Evolutionary conservation across 805 yeast genomes (phyloP).

Genomic region (Yarrowia phangngaensis): DNA sequence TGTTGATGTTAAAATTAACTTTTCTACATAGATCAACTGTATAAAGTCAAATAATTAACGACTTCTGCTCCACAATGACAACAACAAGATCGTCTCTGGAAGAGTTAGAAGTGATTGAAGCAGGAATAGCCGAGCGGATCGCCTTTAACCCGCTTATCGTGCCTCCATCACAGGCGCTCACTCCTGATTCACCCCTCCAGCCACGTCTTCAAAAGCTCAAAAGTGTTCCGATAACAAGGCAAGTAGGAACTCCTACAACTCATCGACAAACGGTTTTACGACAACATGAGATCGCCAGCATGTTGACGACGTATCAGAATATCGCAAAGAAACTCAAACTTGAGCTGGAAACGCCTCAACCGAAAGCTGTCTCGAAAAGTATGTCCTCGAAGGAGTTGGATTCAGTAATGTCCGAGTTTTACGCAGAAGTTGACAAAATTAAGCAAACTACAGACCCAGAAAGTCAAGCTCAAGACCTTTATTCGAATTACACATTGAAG

Average conservation of each 20-base stretch:
- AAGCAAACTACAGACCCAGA: conserved; percentile 37
- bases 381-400: conserved; percentile 19
- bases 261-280: conserved; percentile 55
- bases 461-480: conserved; percentile 36
- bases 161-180: conserved; percentile 35
- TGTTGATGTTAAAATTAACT: too few relatives aligned
- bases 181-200: conserved; percentile 35
- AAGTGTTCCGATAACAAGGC: conserved; percentile 29
- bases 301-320: conserved; percentile 48
- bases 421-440: conserved; percentile 29
- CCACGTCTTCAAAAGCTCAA: conserved; percentile 22
- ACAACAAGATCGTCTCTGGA: conserved; percentile 30
- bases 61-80: too few relatives aligned
- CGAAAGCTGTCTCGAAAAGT: neutral
- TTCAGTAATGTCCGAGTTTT: conserved; percentile 24
- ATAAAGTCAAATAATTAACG: too few relatives aligned
- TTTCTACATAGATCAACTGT: too few relatives aligned
- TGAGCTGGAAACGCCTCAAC: conserved; percentile 23
- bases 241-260: conserved; percentile 42
- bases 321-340: conserved; percentile 31
- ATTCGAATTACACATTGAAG: conserved; percentile 13
- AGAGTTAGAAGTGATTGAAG: conserved; percentile 69
- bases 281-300: conserved; percentile 60
- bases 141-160: conserved; percentile 53
- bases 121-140: conserved; percentile 59